Percentiles rank a stretch among this genome's conserved stretches.
These are phyloP conservation scores for Deuterostichococcus epilithicus DNA, from an alignment of 139 green algal genomes.

Conservation along the genomic window DNA sequence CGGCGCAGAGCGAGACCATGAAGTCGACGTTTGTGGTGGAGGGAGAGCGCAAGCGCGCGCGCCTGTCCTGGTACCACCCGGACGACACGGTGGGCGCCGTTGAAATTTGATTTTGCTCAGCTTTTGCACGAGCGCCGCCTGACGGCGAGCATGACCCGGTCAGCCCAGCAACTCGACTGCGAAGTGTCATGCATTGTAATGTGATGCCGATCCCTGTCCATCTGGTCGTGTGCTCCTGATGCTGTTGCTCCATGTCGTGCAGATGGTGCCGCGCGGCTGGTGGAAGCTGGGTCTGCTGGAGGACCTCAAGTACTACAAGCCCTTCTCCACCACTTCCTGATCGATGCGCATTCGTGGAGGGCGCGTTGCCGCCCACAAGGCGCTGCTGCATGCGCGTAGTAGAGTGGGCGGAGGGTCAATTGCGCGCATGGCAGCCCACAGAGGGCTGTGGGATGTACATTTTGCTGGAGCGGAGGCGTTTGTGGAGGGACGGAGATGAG, in stretches of 20 bases:
- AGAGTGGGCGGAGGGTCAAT: too few species aligned
- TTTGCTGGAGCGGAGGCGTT: too few species aligned
- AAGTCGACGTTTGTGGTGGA: conserved; percentile 43
- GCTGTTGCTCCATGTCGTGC: not conserved
- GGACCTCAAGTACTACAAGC: conserved; percentile 51
- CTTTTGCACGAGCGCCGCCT: too few species aligned
- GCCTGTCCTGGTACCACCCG: conserved; percentile 57
- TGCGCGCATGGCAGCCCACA: too few species aligned
- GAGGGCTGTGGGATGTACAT: too few species aligned
- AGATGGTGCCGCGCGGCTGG: conserved; percentile 57
- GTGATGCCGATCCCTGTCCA: not conserved
- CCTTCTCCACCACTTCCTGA: conserved; percentile 22
- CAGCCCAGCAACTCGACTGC: too few species aligned
- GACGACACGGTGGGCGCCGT: conserved; percentile 39
- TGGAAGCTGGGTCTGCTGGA: conserved; percentile 38
- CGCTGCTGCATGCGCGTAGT: too few species aligned
- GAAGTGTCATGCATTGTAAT: not conserved
- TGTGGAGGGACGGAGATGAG: too few species aligned
- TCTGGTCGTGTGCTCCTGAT: not conserved
- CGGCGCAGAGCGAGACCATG: conserved; percentile 20
- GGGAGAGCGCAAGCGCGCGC: conserved; percentile 36
- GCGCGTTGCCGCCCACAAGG: too few species aligned
- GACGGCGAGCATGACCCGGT: too few species aligned
- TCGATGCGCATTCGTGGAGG: too few species aligned
- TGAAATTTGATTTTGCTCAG: not conserved